A percentile compares a stretch with the other conserved stretches of the same genome.
phyloP scores from a whole-genome alignment of 2,329 filamentous ascomycete genomes.

The Clonostachys byssicola region DNA sequence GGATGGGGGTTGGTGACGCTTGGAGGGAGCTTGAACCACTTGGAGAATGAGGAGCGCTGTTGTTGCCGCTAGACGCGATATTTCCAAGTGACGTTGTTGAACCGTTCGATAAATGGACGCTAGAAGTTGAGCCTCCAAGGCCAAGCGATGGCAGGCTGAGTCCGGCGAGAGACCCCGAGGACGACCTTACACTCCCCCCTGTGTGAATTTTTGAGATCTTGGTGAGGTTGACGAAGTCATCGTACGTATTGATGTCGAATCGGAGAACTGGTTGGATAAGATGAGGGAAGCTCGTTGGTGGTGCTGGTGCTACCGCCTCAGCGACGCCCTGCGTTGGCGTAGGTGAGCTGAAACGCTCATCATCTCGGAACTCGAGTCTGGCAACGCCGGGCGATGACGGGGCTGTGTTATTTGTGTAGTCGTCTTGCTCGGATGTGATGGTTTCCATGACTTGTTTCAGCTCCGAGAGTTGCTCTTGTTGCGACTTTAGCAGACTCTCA shows the following conservation, averaged over 20 bases:
- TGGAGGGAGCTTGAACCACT: constrained; percentile 14
- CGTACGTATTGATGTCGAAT: constrained; percentile 74
- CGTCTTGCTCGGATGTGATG: constrained; percentile 71
- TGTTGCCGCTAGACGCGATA: constrained; percentile 36
- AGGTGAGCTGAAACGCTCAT: constrained; percentile 25
- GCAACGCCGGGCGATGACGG: constrained; percentile 78
- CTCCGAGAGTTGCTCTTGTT: constrained; percentile 89
- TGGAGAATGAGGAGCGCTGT: constrained; percentile 54
- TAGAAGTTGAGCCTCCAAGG: constrained; percentile 40
- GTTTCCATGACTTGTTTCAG: constrained; percentile 91
- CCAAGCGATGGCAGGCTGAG: constrained; percentile 33
- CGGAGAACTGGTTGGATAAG: constrained; percentile 80
- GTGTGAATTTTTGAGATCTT: constrained; percentile 59
- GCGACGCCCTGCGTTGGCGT: constrained; percentile 26
- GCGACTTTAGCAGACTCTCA: constrained; percentile 77
- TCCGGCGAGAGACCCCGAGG: constrained; percentile 64
- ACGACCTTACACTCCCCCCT: constrained; percentile 52
- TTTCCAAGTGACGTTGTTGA: constrained; percentile 56
- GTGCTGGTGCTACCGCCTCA: constrained; percentile 46
- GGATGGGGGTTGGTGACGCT: neutral
- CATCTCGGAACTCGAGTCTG: constrained; percentile 58
- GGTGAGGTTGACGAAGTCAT: constrained; percentile 79
- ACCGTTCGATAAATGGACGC: constrained; percentile 48
- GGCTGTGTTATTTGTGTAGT: constrained; percentile 64
- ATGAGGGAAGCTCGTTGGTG: constrained; percentile 72